Base-by-base conservation (phyloP, 2,329 filamentous ascomycete species). In the Aspergillus pseudoviridinutans region DNA sequence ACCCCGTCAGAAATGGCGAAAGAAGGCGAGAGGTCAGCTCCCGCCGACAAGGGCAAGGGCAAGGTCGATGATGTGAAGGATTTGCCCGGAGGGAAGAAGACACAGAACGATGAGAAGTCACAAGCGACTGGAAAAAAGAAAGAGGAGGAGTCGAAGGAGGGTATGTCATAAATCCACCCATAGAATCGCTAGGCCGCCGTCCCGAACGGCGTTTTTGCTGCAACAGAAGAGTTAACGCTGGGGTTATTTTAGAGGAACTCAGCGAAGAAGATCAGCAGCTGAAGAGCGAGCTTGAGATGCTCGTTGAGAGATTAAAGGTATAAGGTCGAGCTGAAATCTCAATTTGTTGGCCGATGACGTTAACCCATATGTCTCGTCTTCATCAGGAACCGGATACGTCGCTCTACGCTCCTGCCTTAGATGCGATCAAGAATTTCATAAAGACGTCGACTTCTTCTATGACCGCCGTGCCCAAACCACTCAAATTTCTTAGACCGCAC, bases 401-500 rank as follows among this genome's bases (percentile, higher is more conserved):
- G 58, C 88, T 97, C 66, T 97, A 97, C 81, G 93, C 92, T 75
- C 86, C 92, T 58, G 90, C 94, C 55, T 82, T 99, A 66, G 92
- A 97, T 77, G 89, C 92, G 66, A 97, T 99, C 86, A 97, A 97
- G 82, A 91, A 88, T 70, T 95, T 91, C 73, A 99, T 99, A 82
- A 97, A 97, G 82, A 99, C 94, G 56, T 96, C 94, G 59, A 99
- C 94, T 65, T 97, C 92, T 58, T 99, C 95, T 49, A 99, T 99
- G 94, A 99, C 94, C 51, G 94, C 94, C 59, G 94, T 99, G 61
- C 94, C 95, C 25, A 99, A 99, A 79, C 94, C 94, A 35, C 84
- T 99, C 69, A 99, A 99, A 78, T 99, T 99, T 76, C 85, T 99
- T 63, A 87, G 94, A 80, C 94, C 93, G 66, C 93, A 99, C 77